Base-by-base conservation (phyloP, 73 alveolate genomes). In the Paramecium octaurelia region DNA sequence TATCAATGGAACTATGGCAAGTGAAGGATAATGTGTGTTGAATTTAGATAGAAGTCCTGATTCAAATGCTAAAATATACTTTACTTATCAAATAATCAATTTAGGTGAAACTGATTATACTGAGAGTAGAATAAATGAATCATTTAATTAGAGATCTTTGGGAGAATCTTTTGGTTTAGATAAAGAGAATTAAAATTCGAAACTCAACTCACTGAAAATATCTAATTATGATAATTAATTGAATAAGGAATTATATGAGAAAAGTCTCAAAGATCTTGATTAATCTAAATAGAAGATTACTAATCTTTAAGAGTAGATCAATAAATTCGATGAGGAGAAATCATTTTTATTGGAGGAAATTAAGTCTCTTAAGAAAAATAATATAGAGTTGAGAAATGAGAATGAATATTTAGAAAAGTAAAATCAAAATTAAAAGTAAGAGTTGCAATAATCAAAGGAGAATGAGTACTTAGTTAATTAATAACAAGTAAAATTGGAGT, bases 171-270 rank as follows among this genome's bases (percentile, higher is more conserved):
- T 73, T 73, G 87, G 87, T 35, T 6, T 34, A 29, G 87, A 73
- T 73, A 73, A 73, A 35, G 87, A 73, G 20, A 73, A 73, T 73
- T 11, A 31, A 24, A 31, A 64, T 31, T 31, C 20, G 12, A 34
- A 31, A 35, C 3, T 31, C 16, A 36, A 43, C 12, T 12, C 59
- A 10, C 5, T 35, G 20, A 36, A 36, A 73, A 23, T 73, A 73
- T 21, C 35, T 12, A 73, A 34, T 73, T 43, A 29, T 21, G 59
- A 73, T 29, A 23, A 35, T 1, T 73, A 20, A 14, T 36, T 73
- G 87, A 73, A 29, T 73, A 80, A 80, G 44, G 91, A 80, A 80
- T 35, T 80, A 21, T 80, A 80, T 44, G 91, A 80, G 20, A 43
- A 80, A 24, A 48, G 64, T 42, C 57, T 80, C 0, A 80, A 43